phyloP scores from a whole-genome alignment of 495 filamentous ascomycete species.

The Polyplosphaeria fusca region DNA sequence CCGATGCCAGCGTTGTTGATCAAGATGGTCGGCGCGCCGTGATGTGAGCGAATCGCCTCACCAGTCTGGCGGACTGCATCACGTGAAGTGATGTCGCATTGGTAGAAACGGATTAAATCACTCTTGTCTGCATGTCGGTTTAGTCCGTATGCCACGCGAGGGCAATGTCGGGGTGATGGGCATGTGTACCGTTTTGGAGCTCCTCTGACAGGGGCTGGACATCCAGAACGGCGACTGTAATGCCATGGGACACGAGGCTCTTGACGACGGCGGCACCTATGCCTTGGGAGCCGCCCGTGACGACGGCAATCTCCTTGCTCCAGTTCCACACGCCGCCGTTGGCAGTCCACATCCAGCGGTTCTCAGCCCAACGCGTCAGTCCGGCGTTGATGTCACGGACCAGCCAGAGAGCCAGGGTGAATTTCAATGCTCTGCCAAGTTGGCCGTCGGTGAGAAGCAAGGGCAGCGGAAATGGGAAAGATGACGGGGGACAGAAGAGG shows the following conservation, averaged over 20 bases:
- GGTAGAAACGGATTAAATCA: slow-evolving; percentile 38
- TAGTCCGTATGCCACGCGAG: slow-evolving; percentile 9
- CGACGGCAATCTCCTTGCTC: slow-evolving; percentile 52
- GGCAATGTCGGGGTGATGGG: background rate
- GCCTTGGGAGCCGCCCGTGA: slow-evolving; percentile 58
- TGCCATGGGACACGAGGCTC: slow-evolving; percentile 47
- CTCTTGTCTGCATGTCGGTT: slow-evolving; percentile 7
- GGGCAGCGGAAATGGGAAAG: slow-evolving; percentile 11
- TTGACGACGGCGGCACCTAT: slow-evolving; percentile 54
- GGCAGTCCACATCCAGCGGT: slow-evolving; percentile 46
- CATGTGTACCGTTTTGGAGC: slow-evolving; percentile 12
- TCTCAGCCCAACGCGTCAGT: slow-evolving; percentile 46
- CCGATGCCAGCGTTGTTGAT: slow-evolving; percentile 60
- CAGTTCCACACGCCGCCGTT: slow-evolving; percentile 44
- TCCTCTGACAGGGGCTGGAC: slow-evolving; percentile 26
- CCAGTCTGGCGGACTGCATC: slow-evolving; percentile 46
- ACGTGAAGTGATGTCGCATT: slow-evolving; percentile 54
- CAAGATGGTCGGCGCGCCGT: slow-evolving; percentile 54
- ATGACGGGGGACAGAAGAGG: slow-evolving; percentile 22
- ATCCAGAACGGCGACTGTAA: slow-evolving; percentile 49
- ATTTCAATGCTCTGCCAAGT: slow-evolving; percentile 26
- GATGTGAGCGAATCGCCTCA: slow-evolving; percentile 46
- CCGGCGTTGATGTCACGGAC: slow-evolving; percentile 45
- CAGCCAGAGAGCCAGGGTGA: slow-evolving; percentile 32
- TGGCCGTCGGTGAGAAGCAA: slow-evolving; percentile 16